phyloP scores from a whole-genome alignment of 495 filamentous ascomycete species.

The Aspergillus egyptiacus region DNA sequence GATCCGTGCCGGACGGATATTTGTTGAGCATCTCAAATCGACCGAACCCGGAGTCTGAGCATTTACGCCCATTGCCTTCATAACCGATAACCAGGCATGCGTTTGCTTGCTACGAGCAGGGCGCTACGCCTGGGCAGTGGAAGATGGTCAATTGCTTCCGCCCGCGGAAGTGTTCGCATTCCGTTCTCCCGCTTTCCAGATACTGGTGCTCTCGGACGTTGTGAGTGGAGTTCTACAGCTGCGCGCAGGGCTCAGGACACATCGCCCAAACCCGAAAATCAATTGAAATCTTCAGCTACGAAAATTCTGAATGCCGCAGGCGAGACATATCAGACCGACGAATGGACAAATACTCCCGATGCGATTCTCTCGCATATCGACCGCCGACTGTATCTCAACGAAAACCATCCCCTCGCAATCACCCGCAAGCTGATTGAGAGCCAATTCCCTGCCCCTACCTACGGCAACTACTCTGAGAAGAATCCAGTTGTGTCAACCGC shows the following conservation, averaged over 20 bases:
- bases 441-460: constrained; percentile 67
- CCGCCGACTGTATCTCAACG: constrained; percentile 75
- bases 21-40: constrained; percentile 4
- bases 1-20: not conserved
- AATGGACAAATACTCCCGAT: constrained; percentile 79
- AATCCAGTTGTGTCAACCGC: constrained; percentile 77
- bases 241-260: constrained; percentile 23
- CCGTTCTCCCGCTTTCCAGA: constrained; percentile 21
- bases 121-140: constrained; percentile 38
- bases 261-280: constrained; percentile 3
- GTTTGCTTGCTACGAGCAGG: constrained; percentile 40
- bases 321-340: constrained; percentile 58
- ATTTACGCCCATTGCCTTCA: not conserved
- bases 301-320: constrained; percentile 48
- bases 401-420: constrained; percentile 83
- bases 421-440: constrained; percentile 90
- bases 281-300: constrained; percentile 11
- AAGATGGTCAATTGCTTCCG: constrained; percentile 33
- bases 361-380: constrained; percentile 67
- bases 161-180: constrained; percentile 24
- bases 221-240: constrained; percentile 35
- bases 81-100: constrained; percentile 26
- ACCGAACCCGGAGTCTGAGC: not conserved
- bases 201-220: constrained; percentile 4
- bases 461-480: constrained; percentile 67